Evolutionary conservation across 2,329 filamentous ascomycete genomes (phyloP), one percentile per base, ranked within the genome.

Genomic region (Botrytis fragariae): DNA sequence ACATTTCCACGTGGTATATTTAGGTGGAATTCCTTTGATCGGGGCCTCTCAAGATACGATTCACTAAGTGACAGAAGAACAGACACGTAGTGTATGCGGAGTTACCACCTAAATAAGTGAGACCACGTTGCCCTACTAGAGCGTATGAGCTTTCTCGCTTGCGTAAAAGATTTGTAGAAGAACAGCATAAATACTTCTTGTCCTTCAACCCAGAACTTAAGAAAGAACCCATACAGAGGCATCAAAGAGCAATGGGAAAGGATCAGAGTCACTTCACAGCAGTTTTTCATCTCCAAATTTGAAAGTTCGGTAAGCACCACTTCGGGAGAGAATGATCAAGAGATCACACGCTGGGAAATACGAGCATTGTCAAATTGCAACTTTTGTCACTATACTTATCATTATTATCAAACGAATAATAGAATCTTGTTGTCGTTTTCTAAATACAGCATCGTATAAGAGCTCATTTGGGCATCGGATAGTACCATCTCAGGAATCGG

Each of bases 401-500:
- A 3, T 29, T 22, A 0, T 2, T 0, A 7, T 68, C 6, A 22
- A 48, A 54, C 9, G 16, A 20, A 6, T 42, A 22, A 16, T 14
- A 51, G 6, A 42, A 29, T 16, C 7, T 4, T 25, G 25, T 35
- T 42, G 10, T 54, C 35, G 10, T 6, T 42, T 22, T 20, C 4
- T 42, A 12, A 10, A 54, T 2, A 4, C 0, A 39, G 3, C 14
- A 29, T 57, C 5, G 18, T 25, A 57, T 32, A 5, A 4, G 8
- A 39, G 16, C 35, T 32, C 48, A 42, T 18, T 68, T 42, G 64
- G 25, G 10, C 25, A 0, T 18, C 3, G 64, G 4, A 32, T 9
- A 0, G 18, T 12, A 1, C n/a, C 9, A 54, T 22, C 20, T 35
- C 16, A 12, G 1, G 3, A 54, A 18, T 14, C 1, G 9, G n/a